A percentile compares a stretch with the other conserved stretches of the same genome.
phyloP scores from a whole-genome alignment of 2,329 filamentous ascomycete genomes.

The Epichloe sp. region DNA sequence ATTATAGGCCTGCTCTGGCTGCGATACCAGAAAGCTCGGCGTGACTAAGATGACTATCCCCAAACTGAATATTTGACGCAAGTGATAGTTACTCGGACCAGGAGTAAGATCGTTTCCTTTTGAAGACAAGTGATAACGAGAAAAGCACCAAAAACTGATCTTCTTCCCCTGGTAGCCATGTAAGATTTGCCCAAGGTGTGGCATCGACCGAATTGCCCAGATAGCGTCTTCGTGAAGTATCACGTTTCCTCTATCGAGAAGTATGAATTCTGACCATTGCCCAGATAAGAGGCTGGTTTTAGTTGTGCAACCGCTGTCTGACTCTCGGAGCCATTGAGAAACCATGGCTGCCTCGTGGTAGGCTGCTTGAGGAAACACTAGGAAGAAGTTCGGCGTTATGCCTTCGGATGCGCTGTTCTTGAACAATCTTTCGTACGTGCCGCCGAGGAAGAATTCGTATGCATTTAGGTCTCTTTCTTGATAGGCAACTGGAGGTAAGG shows the following conservation, averaged over 20 bases:
- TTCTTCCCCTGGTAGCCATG: constrained; percentile 10
- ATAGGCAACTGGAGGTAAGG: constrained; percentile 5
- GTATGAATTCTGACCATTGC: constrained; percentile 33
- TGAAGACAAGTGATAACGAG: constrained; percentile 1
- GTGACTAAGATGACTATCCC: constrained; percentile 26
- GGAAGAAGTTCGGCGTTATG: constrained; percentile 25
- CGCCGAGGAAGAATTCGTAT: constrained; percentile 17
- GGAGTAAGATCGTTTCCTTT: neutral
- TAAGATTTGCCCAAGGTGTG: constrained; percentile 22
- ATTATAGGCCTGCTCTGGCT: constrained; percentile 20
- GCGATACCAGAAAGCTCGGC: constrained; percentile 27
- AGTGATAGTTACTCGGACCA: constrained; percentile 10
- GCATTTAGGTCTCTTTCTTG: constrained; percentile 8
- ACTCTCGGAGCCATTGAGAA: constrained; percentile 29
- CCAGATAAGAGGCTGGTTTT: constrained; percentile 28
- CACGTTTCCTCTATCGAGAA: constrained; percentile 17
- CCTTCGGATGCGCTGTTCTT: constrained; percentile 7
- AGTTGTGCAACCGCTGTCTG: constrained; percentile 27
- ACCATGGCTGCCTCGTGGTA: constrained; percentile 24
- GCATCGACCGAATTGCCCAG: constrained; percentile 26
- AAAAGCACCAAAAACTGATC: constrained; percentile 28
- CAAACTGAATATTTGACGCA: constrained; percentile 18
- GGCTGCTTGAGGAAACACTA: constrained; percentile 33
- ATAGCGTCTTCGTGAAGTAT: constrained; percentile 33
- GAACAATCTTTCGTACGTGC: constrained; percentile 20